Percentiles rank a stretch among this genome's conserved stretches.
Conservation (phyloP, 2,329 filamentous ascomycete species). For the Knufia petricola region DNA sequence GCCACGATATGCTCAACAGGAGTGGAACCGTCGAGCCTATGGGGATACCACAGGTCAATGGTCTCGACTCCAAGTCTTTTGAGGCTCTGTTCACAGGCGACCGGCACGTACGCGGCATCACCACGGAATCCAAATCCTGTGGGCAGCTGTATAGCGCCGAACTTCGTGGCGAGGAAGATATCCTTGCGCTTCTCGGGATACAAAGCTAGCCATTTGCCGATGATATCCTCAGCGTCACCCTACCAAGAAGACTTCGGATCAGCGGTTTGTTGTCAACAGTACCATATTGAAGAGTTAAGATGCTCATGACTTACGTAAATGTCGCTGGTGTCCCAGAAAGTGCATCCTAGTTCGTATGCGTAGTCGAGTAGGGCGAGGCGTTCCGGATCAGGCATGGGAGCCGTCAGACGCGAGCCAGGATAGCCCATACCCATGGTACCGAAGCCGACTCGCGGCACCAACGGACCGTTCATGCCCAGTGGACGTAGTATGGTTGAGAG, state of each 20-base stretch:
- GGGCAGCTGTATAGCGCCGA: constrained; percentile 23
- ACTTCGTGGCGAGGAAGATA: constrained; percentile 35
- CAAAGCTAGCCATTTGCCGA: constrained; percentile 27
- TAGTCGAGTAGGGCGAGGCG: constrained; percentile 37
- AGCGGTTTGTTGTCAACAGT: background rate
- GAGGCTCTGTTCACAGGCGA: constrained; percentile 29
- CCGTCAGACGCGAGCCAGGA: background rate
- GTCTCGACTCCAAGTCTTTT: constrained; percentile 29
- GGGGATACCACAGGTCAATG: constrained; percentile 35
- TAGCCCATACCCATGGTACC: constrained; percentile 25
- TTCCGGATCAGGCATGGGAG: constrained; percentile 31
- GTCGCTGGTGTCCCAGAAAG: constrained; percentile 36
- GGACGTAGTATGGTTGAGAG: constrained; percentile 10
- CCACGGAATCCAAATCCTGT: constrained; percentile 26
- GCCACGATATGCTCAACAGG: constrained; percentile 37
- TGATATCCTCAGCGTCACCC: constrained; percentile 11
- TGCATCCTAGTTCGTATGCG: constrained; percentile 34
- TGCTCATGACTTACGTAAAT: constrained; percentile 6
- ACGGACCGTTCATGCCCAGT: constrained; percentile 25
- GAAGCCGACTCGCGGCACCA: constrained; percentile 24
- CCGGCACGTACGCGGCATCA: constrained; percentile 29
- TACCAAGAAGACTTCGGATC: constrained; percentile 4
- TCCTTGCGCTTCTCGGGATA: constrained; percentile 30
- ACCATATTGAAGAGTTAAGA: background rate
- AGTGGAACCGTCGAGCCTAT: constrained; percentile 33